Conservation (phyloP, 176 grass and related monocot species). For the Alloteropsis semialata region DNA sequence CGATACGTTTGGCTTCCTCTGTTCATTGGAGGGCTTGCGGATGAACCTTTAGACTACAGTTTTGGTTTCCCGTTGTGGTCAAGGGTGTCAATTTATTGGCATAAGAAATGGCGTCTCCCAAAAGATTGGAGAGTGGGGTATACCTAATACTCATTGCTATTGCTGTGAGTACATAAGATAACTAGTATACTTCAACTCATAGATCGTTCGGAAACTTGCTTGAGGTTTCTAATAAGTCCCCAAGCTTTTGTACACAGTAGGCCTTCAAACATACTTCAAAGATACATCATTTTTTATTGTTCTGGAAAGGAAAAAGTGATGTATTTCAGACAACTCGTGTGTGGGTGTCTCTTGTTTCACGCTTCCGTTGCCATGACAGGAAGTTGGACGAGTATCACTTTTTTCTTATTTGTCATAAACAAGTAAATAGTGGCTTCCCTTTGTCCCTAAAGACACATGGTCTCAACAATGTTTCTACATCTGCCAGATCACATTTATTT, state of each 20-base stretch:
- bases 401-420: background rate
- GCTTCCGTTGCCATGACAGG: background rate
- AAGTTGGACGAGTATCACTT: background rate
- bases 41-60: conserved; percentile 76
- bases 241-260: conserved; percentile 5
- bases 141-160: background rate
- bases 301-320: too few relatives aligned
- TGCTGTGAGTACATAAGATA: background rate
- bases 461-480: background rate
- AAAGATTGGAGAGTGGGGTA: conserved; percentile 45
- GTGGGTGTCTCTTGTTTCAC: background rate
- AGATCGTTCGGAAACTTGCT: conserved; percentile 19
- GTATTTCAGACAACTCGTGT: background rate
- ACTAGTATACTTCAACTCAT: background rate
- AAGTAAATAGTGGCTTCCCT: background rate
- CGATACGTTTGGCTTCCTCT: conserved; percentile 90
- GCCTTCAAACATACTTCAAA: background rate
- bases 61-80: conserved; percentile 83
- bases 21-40: conserved; percentile 59
- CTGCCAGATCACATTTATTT: background rate
- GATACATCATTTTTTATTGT: background rate
- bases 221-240: background rate
- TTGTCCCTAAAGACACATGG: background rate
- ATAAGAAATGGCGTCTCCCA: conserved; percentile 74
- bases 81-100: conserved; percentile 88